Base-by-base conservation (phyloP, 1,284 basidiomycete species). In the Gomphus bonarii region DNA sequence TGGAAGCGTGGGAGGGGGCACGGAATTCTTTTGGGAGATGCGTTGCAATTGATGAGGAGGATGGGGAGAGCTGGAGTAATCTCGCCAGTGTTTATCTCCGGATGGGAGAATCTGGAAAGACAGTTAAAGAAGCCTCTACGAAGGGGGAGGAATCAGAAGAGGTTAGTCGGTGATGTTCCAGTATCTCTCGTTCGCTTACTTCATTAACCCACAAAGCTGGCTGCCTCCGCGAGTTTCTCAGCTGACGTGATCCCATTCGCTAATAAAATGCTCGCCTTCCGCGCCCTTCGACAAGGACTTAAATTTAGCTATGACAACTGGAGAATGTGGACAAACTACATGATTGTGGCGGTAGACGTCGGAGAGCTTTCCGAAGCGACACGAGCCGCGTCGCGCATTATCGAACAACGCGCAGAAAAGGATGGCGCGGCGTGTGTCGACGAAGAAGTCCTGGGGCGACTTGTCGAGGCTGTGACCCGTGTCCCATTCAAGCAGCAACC, bases 321-420 rank as follows among this genome's bases (percentile, higher is more conserved):
- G 95, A 81, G 91, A 16, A 95, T 99, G 82, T 99, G 97, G 97
- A 79, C 80, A 63, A 99, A 99, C 73, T 98, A 95, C 75, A 95
- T 95, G 88, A 76, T 97, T 63, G 87, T 99, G 38, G 81, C 91
- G 7, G 78, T 97, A 69, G 93, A 98, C 65, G 88, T 97, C 14
- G 95, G 95, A 7, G 90, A 97, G 69, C 77, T 97, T 47, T 75
- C 82, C 8, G 95, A 99, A 68, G 88, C 93, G 0, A 85, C 82
- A 54, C 85, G 91, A 25, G 95, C 95, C 0, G 77, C 94, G 50
- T 78, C 79, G 0, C 84, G 93, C 5, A 78, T 97, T 31, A 81
- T 97, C 35, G 91, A 95, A 67, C 84, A 89, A 65, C 84, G 87
- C 8, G 79, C 77, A n/a, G 75, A 75, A 55, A 82, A 82, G 64